These are phyloP conservation scores for Rubia peregrina DNA, from an alignment of 305 asterid species.

Conservation along the genomic window DNA sequence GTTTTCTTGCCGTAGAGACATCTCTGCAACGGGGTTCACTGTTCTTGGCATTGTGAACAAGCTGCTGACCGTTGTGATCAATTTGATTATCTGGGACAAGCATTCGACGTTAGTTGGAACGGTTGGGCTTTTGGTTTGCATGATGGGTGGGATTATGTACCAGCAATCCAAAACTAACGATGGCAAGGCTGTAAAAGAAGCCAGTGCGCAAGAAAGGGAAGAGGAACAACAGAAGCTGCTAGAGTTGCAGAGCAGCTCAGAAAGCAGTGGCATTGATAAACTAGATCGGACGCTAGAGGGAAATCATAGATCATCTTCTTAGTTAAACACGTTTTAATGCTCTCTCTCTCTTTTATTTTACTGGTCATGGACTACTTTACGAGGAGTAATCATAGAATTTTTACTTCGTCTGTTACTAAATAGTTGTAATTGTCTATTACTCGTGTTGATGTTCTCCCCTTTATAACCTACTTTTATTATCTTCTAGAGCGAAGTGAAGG, in stretches of 20 bases:
- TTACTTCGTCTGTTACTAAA: not conserved
- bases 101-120: conserved; percentile 84
- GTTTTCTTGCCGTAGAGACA: conserved; percentile 82
- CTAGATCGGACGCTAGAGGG: conserved; percentile 25
- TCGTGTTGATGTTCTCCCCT: not conserved
- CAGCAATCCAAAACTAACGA: conserved; percentile 70
- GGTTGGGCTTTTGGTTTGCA: conserved; percentile 78
- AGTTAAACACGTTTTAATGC: not conserved
- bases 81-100: conserved; percentile 82
- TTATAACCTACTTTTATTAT: too few species aligned
- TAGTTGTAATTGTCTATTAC: not conserved
- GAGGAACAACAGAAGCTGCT: conserved; percentile 73
- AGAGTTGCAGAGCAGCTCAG: conserved; percentile 47
- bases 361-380: not conserved
- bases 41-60: conserved; percentile 95
- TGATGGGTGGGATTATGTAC: conserved; percentile 83
- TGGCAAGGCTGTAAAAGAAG: conserved; percentile 37
- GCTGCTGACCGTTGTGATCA: conserved; percentile 82
- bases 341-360: not conserved
- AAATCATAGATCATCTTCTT: conserved; percentile 29
- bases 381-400: not conserved
- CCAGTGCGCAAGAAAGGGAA: conserved; percentile 33
- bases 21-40: conserved; percentile 92
- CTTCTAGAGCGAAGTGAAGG: not conserved
- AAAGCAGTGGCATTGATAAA: conserved; percentile 30